Percentiles rank a stretch among this genome's conserved stretches.
These are phyloP conservation scores for Schizothecium vesticola DNA, from an alignment of 495 filamentous ascomycete genomes.

Conservation along the genomic window DNA sequence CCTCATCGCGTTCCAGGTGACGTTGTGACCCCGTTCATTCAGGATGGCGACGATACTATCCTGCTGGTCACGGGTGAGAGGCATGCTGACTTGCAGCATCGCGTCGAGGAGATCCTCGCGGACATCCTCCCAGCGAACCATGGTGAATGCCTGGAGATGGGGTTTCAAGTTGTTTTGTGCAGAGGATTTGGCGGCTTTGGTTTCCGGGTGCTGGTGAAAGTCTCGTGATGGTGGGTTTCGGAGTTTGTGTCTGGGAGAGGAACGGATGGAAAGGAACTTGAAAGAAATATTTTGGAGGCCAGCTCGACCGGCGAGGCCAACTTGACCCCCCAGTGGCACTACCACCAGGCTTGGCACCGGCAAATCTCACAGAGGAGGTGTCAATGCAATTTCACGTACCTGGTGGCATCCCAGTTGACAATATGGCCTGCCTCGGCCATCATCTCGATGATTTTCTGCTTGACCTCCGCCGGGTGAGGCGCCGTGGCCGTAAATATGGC, in stretches of 20 bases:
- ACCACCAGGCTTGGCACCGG: not conserved
- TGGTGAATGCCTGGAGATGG: slow-evolving; percentile 4
- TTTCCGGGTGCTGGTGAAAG: not conserved
- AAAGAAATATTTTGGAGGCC: not conserved
- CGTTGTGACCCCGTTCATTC: slow-evolving; percentile 17
- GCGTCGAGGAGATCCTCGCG: slow-evolving; percentile 29
- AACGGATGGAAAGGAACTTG: not conserved
- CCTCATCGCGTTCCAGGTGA: slow-evolving; percentile 36
- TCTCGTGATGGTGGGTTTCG: not conserved
- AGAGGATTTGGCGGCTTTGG: not conserved
- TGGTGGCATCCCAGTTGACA: slow-evolving; percentile 13
- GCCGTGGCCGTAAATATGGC: not conserved
- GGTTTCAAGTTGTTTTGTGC: not conserved
- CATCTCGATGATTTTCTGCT: not conserved
- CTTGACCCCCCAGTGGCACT: not conserved
- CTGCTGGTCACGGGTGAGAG: slow-evolving; percentile 29
- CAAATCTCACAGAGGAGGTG: not conserved
- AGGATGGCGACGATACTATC: slow-evolving; percentile 21
- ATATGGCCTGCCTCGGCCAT: slow-evolving; percentile 9
- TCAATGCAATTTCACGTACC: slow-evolving; percentile 13
- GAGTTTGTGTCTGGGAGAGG: not conserved
- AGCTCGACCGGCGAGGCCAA: not conserved
- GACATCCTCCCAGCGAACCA: slow-evolving; percentile 27
- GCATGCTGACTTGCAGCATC: slow-evolving; percentile 10
- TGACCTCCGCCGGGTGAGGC: not conserved